Percentiles rank a stretch among this genome's conserved stretches.
phyloP scores from a whole-genome alignment of 192 early-diverging fungal species.

The Linnemannia exigua region DNA sequence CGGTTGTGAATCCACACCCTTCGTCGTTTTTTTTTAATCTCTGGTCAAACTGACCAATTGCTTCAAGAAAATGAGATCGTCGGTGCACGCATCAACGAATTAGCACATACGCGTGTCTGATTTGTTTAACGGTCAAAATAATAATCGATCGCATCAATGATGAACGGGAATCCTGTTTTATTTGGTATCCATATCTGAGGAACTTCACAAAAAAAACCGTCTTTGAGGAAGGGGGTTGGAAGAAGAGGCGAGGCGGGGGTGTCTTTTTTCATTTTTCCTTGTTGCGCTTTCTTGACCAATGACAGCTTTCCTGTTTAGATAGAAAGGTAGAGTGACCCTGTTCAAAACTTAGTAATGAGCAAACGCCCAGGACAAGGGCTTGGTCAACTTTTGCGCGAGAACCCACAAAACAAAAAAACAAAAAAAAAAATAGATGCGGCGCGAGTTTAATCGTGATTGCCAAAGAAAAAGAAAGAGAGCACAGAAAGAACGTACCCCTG shows the following conservation, averaged over 20 bases:
- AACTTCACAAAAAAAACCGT: no score
- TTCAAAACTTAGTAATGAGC: not conserved
- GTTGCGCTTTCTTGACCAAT: no score
- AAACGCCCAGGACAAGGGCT: not conserved
- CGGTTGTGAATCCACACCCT: no score
- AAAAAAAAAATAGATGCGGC: slow-evolving; percentile 1
- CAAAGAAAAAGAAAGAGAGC: not conserved
- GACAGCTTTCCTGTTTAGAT: not conserved
- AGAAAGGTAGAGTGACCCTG: not conserved
- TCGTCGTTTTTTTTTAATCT: not conserved
- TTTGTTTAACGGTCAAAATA: not conserved
- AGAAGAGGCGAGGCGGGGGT: not conserved
- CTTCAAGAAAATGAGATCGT: not conserved
- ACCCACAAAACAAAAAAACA: not conserved
- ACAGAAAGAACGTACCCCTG: not conserved
- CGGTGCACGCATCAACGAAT: not conserved
- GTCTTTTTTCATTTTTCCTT: not conserved
- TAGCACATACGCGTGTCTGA: not conserved
- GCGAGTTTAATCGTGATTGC: not conserved
- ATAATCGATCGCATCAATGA: no score
- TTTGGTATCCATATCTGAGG: not conserved
- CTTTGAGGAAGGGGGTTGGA: no score
- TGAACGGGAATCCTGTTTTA: not conserved
- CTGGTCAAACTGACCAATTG: not conserved
- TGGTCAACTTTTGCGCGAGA: not conserved